Conservation (phyloP, 2,329 filamentous ascomycete genomes). For the Neonectria punicea region DNA sequence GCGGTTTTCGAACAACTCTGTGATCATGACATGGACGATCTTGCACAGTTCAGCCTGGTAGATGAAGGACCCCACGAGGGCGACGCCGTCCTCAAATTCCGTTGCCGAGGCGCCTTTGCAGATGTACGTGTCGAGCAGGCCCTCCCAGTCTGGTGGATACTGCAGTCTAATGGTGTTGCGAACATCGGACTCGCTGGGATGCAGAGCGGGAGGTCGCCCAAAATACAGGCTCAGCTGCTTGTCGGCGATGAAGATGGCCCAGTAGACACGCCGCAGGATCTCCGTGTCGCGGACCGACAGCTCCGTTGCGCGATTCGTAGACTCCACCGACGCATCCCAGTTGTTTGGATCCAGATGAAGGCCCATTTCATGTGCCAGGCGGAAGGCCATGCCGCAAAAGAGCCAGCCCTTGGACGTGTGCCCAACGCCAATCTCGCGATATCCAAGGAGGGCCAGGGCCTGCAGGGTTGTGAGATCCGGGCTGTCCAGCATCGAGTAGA, state of each 20-base stretch:
- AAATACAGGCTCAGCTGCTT: constrained; percentile 64
- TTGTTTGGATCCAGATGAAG: constrained; percentile 62
- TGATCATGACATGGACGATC: constrained; percentile 61
- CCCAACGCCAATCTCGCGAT: constrained; percentile 59
- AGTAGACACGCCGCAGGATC: constrained; percentile 60
- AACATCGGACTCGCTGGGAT: constrained; percentile 61
- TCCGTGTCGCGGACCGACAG: constrained; percentile 53
- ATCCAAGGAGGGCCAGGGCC: constrained; percentile 56
- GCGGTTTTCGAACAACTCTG: constrained; percentile 61
- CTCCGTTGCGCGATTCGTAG: constrained; percentile 39
- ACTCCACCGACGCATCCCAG: constrained; percentile 55
- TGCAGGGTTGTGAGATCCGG: constrained; percentile 60
- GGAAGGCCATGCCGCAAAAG: constrained; percentile 63
- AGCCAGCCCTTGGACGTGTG: constrained; percentile 62
- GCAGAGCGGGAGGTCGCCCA: constrained; percentile 60
- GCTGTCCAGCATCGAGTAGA: constrained; percentile 56
- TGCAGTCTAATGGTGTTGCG: constrained; percentile 59
- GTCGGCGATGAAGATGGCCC: constrained; percentile 61
- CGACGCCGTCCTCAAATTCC: constrained; percentile 58
- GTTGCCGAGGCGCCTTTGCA: constrained; percentile 55
- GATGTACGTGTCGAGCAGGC: constrained; percentile 59
- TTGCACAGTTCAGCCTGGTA: constrained; percentile 60
- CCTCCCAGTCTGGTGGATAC: constrained; percentile 60
- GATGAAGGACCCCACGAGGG: constrained; percentile 57
- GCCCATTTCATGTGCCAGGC: constrained; percentile 63